Base-by-base conservation (phyloP, 2,329 filamentous ascomycete genomes). In the Lithohypha guttulata region DNA sequence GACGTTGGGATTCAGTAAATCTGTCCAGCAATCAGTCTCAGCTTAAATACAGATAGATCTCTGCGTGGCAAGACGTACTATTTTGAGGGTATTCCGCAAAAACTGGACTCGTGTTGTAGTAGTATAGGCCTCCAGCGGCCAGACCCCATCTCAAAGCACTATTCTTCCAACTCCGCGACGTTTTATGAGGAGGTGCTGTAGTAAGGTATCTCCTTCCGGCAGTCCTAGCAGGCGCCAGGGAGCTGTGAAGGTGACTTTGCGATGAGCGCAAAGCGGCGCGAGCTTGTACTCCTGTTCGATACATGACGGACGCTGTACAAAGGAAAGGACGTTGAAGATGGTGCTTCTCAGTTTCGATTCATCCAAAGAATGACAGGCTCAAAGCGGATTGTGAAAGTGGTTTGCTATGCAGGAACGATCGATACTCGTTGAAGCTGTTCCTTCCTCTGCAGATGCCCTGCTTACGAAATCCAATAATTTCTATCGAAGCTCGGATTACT, bases 61-160 rank as follows among this genome's bases (percentile, higher is more conserved):
- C 15, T 30, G n/a, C 11, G 21, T 22, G 15, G 39, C n/a, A 28
- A 22, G 21, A 63, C 81, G 51, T 72, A 93, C 86, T 72, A 51
- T 73, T 34, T 22, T 47, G 63, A 23, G 78, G 74, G 60, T 93
- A 81, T 53, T 95, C 84, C 11, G 86, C 83, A 60, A 96, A 96
- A 15, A 85, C 69, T 39, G 78, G 74, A 55, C 81, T 89, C 6
- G 86, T 95, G 67, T 86, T 93, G 62, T 96, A 98, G 63, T 84
- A 95, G 66, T 96, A 98, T 34, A 96, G 65, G 31, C 80, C 77
- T 14, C 73, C 84, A 43, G 68, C 70, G 0, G 84, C 87, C 41
- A 91, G 57, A 49, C 77, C 84, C 75, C 85, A 81, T 66, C 89
- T 74, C 53, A 75, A 59, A 3, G 70, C 71, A 36, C 77, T 70